Percentiles rank a stretch among this genome's conserved stretches.
Evolutionary conservation across 2,329 filamentous ascomycete species (phyloP).

Genomic region (Ophiostoma australiae): DNA sequence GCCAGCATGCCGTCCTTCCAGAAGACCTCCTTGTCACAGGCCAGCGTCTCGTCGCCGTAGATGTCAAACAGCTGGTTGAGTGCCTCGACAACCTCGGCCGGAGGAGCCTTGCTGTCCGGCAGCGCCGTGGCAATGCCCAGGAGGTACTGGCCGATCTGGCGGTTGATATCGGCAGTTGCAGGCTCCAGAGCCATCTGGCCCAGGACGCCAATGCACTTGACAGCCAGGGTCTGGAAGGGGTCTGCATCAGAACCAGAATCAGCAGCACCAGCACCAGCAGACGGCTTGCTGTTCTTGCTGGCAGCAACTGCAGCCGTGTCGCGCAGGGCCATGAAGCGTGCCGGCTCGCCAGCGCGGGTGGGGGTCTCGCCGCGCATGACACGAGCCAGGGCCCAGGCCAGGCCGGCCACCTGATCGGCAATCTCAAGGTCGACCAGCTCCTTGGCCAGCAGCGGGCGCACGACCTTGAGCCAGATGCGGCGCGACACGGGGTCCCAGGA

Average conservation of each 20-base stretch:
- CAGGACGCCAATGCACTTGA: slow-evolving; percentile 63
- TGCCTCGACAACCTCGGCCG: slow-evolving; percentile 57
- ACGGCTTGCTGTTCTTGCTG: slow-evolving; percentile 31
- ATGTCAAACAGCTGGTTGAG: slow-evolving; percentile 64
- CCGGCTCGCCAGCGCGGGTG: slow-evolving; percentile 50
- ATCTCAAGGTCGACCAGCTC: slow-evolving; percentile 59
- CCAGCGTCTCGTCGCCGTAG: slow-evolving; percentile 56
- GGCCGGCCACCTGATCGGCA: slow-evolving; percentile 56
- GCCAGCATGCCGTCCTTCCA: slow-evolving; percentile 57
- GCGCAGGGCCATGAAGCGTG: slow-evolving; percentile 61
- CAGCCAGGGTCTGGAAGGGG: slow-evolving; percentile 57
- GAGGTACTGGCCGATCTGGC: slow-evolving; percentile 60
- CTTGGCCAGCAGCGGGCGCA: slow-evolving; percentile 53
- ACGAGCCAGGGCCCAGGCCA: slow-evolving; percentile 61
- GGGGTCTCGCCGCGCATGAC: slow-evolving; percentile 48
- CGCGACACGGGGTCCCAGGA: slow-evolving; percentile 52
- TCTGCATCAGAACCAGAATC: slow-evolving; percentile 35
- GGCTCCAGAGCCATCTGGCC: slow-evolving; percentile 57
- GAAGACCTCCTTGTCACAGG: slow-evolving; percentile 59
- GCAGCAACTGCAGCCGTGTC: slow-evolving; percentile 32
- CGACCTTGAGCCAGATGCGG: slow-evolving; percentile 53
- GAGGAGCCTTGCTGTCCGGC: slow-evolving; percentile 45
- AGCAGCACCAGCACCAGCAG: slow-evolving; percentile 6
- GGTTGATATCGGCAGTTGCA: slow-evolving; percentile 51
- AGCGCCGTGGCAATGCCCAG: slow-evolving; percentile 48